A percentile compares a stretch with the other conserved stretches of the same genome.
Conservation (phyloP, 306 rosid species). For the Malus sieversii region DNA sequence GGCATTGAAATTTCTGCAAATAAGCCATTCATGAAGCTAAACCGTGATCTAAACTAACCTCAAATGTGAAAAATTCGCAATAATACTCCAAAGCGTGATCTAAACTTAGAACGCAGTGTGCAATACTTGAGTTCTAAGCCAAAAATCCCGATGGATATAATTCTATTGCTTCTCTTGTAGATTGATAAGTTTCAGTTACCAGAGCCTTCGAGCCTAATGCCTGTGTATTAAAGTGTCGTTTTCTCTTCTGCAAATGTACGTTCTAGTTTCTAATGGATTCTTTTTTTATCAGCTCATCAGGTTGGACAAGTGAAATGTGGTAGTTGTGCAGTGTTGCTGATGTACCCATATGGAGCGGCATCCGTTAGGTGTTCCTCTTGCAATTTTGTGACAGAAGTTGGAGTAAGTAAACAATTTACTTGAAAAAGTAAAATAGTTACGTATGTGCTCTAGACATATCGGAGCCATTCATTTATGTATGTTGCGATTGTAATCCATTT, state of each 20-base stretch:
- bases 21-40: not conserved
- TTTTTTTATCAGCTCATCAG: constrained; percentile 59
- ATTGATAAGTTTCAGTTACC: not conserved
- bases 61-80: not conserved
- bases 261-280: not conserved
- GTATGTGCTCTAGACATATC: not conserved
- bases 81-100: no score
- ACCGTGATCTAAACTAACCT: not conserved
- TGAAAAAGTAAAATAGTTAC: not conserved
- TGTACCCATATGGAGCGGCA: constrained; percentile 79
- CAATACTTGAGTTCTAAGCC: not conserved
- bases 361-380: constrained; percentile 82
- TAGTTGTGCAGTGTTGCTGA: constrained; percentile 61
- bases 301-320: constrained; percentile 83
- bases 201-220: not conserved
- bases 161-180: not conserved
- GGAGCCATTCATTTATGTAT: no score
- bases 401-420: constrained; percentile 40
- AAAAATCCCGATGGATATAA: not conserved
- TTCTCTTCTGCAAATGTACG: not conserved
- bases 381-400: constrained; percentile 62
- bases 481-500: not conserved
- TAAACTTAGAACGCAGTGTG: not conserved
- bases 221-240: not conserved
- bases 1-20: not conserved